Evolutionary conservation across 2,329 filamentous ascomycete genomes (phyloP).

Genomic region (Pyrenochaeta sp.): DNA sequence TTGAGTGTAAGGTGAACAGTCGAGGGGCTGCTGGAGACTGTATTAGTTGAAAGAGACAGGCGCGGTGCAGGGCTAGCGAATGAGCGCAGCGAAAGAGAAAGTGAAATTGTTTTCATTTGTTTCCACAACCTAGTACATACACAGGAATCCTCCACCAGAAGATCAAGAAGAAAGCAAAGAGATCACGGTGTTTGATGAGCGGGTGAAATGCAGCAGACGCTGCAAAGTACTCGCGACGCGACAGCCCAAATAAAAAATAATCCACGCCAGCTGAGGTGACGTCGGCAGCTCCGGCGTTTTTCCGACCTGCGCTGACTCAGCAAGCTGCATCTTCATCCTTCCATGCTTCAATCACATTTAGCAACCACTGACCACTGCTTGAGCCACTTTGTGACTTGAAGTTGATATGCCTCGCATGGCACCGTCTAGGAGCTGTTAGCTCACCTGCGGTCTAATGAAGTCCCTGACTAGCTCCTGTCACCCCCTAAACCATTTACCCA

Average conservation of each 20-base stretch:
- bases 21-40: constrained; percentile 17
- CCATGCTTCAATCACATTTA: too few species aligned
- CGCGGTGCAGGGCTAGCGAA: constrained; percentile 26
- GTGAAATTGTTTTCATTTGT: constrained; percentile 37
- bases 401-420: too few species aligned
- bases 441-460: too few species aligned
- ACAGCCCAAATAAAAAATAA: neutral
- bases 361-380: too few species aligned
- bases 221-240: neutral
- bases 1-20: constrained; percentile 19
- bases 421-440: too few species aligned
- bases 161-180: constrained; percentile 14
- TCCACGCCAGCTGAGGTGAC: neutral
- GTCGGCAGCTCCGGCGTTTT: neutral
- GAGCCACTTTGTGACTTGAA: too few species aligned
- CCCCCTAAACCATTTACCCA: too few species aligned
- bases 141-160: constrained; percentile 16
- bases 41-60: constrained; percentile 32
- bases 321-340: neutral
- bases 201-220: neutral
- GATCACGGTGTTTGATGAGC: constrained; percentile 4
- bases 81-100: constrained; percentile 26
- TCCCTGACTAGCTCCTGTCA: too few species aligned
- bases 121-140: constrained; percentile 32
- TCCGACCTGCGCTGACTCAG: neutral